These are phyloP conservation scores for Fusarium compactum DNA, from an alignment of 2,329 filamentous ascomycete species.

Conservation along the genomic window DNA sequence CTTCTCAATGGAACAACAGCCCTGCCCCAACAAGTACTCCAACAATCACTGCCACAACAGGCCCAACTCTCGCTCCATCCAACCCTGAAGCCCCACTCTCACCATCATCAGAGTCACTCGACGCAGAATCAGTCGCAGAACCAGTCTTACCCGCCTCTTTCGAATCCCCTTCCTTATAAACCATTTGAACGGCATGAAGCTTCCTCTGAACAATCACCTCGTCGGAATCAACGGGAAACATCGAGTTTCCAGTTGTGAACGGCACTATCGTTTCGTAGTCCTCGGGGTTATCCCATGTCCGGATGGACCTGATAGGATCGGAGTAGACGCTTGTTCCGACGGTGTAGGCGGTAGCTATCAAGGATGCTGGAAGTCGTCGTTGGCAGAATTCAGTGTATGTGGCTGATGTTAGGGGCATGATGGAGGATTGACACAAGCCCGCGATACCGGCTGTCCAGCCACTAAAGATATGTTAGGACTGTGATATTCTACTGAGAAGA, in stretches of 20 bases:
- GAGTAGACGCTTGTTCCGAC: neutral
- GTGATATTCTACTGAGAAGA: too few species aligned
- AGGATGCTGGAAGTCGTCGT: rapidly evolving
- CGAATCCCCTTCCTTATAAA: constrained; percentile 26
- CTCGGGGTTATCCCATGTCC: neutral
- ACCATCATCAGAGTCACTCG: neutral
- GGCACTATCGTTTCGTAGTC: neutral
- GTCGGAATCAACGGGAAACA: neutral
- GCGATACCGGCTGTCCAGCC: constrained; percentile 18
- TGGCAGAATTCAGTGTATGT: neutral
- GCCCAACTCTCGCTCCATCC: neutral
- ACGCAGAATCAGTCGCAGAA: neutral
- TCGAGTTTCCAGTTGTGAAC: neutral
- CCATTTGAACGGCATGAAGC: constrained; percentile 24
- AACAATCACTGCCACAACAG: neutral
- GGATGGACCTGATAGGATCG: neutral
- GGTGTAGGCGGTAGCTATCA: neutral
- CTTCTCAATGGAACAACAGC: neutral
- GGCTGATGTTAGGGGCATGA: constrained; percentile 3
- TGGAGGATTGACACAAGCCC: constrained; percentile 21
- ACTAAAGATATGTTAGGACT: constrained; percentile 11
- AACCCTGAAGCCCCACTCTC: neutral
- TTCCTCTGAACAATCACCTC: neutral
- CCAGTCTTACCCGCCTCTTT: neutral
- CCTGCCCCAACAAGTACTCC: constrained; percentile 31